These are phyloP conservation scores for barley (Hordeum vulgare) DNA, from an alignment of 176 grass and related monocot genomes.

Conservation along the genomic window DNA sequence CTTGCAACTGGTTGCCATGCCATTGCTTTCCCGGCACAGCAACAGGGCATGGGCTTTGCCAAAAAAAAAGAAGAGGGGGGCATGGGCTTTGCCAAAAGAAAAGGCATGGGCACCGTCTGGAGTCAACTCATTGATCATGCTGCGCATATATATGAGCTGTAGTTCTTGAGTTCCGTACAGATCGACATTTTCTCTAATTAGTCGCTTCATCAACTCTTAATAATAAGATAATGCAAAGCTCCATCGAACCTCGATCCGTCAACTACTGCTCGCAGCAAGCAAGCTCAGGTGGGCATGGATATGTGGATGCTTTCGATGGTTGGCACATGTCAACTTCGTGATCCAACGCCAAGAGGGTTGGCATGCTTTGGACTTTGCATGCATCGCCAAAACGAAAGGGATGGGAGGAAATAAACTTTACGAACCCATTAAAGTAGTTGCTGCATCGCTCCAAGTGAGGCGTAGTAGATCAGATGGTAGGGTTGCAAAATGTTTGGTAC, in stretches of 20 bases:
- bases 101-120: background rate
- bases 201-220: background rate
- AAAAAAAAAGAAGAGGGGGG: background rate
- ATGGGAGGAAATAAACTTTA: background rate
- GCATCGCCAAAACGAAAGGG: background rate
- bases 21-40: background rate
- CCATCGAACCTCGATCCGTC: background rate
- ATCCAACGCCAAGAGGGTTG: constrained; percentile 15
- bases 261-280: background rate
- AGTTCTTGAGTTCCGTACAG: background rate
- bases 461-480: background rate
- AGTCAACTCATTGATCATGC: constrained; percentile 23
- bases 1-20: background rate
- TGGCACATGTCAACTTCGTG: constrained; percentile 28
- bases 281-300: background rate
- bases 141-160: background rate
- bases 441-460: background rate
- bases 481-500: constrained; percentile 15
- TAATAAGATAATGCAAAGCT: background rate
- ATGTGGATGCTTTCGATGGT: background rate
- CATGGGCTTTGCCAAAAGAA: no score
- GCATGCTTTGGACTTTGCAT: constrained; percentile 25
- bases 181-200: background rate
- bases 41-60: background rate
- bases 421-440: background rate